Evolutionary conservation across 2,329 filamentous ascomycete species (phyloP).

Genomic region (Pyrenochaeta sp.): DNA sequence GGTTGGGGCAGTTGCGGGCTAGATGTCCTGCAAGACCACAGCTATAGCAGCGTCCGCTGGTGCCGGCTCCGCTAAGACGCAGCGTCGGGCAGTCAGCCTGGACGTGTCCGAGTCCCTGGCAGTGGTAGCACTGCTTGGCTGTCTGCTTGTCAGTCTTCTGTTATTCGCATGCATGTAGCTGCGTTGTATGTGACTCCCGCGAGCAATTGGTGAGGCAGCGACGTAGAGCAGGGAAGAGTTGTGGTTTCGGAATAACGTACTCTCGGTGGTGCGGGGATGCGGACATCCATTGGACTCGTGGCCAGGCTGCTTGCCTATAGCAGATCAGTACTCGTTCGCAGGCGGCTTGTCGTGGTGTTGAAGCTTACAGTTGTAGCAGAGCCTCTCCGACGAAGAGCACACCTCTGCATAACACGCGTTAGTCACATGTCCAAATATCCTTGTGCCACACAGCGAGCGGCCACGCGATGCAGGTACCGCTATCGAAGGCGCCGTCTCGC

Average conservation of each 20-base stretch:
- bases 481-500: constrained; percentile 17
- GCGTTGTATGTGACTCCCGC: background rate
- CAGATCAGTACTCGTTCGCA: constrained; percentile 17
- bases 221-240: background rate
- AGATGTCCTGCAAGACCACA: constrained; percentile 93
- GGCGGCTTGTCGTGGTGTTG: constrained; percentile 4
- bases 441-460: constrained; percentile 16
- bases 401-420: constrained; percentile 68
- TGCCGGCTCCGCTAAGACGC: constrained; percentile 81
- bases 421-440: constrained; percentile 23
- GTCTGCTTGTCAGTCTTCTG: constrained; percentile 25
- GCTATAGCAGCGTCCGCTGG: constrained; percentile 92
- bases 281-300: constrained; percentile 99
- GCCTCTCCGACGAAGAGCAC: constrained; percentile 95
- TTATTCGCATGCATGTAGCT: background rate
- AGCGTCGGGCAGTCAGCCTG: constrained; percentile 99
- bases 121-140: constrained; percentile 99
- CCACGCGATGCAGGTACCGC: constrained; percentile 29
- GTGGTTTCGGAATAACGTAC: constrained; percentile 56
- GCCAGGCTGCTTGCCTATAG: constrained; percentile 80
- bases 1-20: constrained; percentile 86
- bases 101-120: constrained; percentile 96
- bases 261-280: constrained; percentile 93
- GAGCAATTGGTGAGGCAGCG: background rate
- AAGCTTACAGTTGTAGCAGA: constrained; percentile 97